Base-by-base conservation (phyloP, 2,329 filamentous ascomycete genomes). In the Sporothrix protearum region DNA sequence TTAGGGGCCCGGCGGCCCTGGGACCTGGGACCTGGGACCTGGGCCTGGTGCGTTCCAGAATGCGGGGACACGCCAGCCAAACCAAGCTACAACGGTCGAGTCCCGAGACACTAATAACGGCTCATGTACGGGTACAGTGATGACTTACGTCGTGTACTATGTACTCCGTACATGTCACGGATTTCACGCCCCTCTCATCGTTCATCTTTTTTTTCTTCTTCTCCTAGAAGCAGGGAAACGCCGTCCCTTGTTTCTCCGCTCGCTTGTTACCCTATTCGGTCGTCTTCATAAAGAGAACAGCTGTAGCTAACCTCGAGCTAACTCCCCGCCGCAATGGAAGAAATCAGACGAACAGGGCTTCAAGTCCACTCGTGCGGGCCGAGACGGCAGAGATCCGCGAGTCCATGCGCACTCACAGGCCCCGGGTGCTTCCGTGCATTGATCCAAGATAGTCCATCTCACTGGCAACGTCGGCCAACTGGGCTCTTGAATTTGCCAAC, bases 381-480 rank as follows among this genome's bases (percentile, higher is more conserved):
- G 92, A 96, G 78, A 82, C 92, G 78, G 82, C 88, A 25, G 91
- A 94, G 75, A 95, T 96, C 78, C 86, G 88, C 74, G 87, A 91
- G 53, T 90, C 89, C 79, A 87, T 91, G 76, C 89, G 92, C 67
- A 91, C 74, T 51, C 19, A 22, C 92, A 96, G 80, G 85, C 88
- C 25, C 82, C 85, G 36, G 91, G 92, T 77, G 82, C 88, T 16
- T 85, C 93, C 75, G 90, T 92, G 28, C 88, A 87, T 10, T 93
- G 92, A 78, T 75, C 89, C 1, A 91, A 95, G 77, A 85, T 96
- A 0, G 86, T 96, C 81, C 87, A 85, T 81, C 69, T 77, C 79
- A n/a, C 75, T 80, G 47, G 74, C 75, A 22, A 80, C 79, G 5
- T 78, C 78, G 30, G 76, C 75, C 68, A 80, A 82, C 75, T 82